phyloP scores from a whole-genome alignment of 2,329 filamentous ascomycete species.

The Ilyonectria robusta region DNA sequence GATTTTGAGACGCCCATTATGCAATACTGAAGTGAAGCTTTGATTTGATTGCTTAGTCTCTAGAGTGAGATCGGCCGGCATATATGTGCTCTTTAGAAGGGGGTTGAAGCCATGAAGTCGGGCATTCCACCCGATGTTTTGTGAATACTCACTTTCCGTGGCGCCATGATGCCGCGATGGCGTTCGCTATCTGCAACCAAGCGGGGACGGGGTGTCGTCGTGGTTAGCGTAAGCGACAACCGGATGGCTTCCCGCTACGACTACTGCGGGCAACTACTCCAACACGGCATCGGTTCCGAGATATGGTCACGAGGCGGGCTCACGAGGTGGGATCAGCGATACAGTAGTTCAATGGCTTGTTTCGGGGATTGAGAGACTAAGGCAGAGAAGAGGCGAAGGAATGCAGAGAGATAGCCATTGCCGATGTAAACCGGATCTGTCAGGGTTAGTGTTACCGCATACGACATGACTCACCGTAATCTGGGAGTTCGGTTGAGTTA shows the following conservation, averaged over 20 bases:
- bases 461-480: not conserved
- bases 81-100: conserved; percentile 18
- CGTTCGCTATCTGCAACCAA: not conserved
- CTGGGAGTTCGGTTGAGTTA: not conserved
- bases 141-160: not conserved
- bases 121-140: not conserved
- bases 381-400: not conserved
- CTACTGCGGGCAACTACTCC: not conserved
- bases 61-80: not conserved
- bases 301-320: not conserved
- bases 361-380: not conserved
- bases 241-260: not conserved
- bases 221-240: not conserved
- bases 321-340: not conserved
- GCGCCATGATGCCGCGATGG: not conserved
- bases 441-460: not conserved
- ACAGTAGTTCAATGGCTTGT: not conserved
- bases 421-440: not conserved
- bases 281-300: not conserved
- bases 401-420: not conserved
- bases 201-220: not conserved
- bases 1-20: conserved; percentile 41
- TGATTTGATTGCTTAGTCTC: not conserved
- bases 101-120: not conserved
- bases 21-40: not conserved